Evolutionary conservation across 164 flowering plant genomes (phyloP), one percentile per base, ranked within the genome.

Genomic region (Tetrastigma voinierianum): DNA sequence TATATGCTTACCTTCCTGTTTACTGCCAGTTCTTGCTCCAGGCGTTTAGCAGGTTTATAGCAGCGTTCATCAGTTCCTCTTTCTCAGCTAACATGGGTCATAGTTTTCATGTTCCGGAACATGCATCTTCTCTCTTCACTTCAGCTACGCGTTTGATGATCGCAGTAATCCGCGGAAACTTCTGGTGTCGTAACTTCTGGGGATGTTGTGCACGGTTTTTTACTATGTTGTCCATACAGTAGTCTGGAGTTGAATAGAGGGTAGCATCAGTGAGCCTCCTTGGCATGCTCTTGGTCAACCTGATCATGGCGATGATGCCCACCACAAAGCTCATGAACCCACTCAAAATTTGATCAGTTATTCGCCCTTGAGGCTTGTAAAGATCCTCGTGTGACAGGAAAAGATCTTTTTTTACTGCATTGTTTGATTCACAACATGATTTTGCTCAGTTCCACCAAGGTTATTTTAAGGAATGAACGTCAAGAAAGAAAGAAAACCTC

Each of bases 291-390:
- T 79, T 71, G 1, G 98, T 72, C 75, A 93, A 40, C 17, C 94
- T 79, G 57, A 91, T 69, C 86, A 93, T 77, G 14, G 94, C 77
- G 12, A 84, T 77, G 17, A 93, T 68, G 13, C 97, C 93, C 90
- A 88, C 86, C 0, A 87, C 79, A n/a, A 91, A 57, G 24, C 97
- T 77, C 89, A 93, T 67, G 20, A 91, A 43, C 46, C 93, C 94
- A 25, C 70, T 64, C n/a, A 89, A 58, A 17, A 89, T 47, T 0
- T 69, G 86, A 40, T 69, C 71, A 72, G 76, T 81, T 9, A 70
- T 0, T 46, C 80, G 80, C 9, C 71, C 79, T n/a, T 76, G 52
- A 58, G 59, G 65, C 75, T 73, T 85, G 81, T 51, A 65, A 59
- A 69, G 53, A 17, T 68, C 40, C 0, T 7, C 75, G 43, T 70